A percentile compares a stretch with the other conserved stretches of the same genome.
phyloP scores from a whole-genome alignment of 2,329 filamentous ascomycete species.

The Aspergillus costaricaensis region DNA sequence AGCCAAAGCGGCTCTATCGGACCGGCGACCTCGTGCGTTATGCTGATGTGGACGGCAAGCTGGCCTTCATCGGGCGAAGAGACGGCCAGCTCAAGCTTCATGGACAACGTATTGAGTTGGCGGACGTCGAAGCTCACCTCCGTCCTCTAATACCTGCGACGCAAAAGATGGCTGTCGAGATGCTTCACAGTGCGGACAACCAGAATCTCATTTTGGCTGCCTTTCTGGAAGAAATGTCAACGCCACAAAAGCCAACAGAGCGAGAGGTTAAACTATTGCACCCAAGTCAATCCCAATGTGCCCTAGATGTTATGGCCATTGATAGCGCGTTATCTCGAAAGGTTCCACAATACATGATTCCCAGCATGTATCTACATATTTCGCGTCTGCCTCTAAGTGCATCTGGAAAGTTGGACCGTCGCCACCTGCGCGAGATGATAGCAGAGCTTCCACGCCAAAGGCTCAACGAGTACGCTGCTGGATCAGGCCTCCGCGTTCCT shows the following conservation, averaged over 20 bases:
- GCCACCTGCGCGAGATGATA: not conserved
- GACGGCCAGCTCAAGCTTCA: not conserved
- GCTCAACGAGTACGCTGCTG: not conserved
- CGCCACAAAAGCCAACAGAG: not conserved
- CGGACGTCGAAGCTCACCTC: not conserved
- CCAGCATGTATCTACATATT: not conserved
- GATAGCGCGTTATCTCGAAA: not conserved
- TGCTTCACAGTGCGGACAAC: not conserved
- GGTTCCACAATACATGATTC: not conserved
- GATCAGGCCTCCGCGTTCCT: constrained; percentile 36
- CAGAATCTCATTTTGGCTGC: not conserved
- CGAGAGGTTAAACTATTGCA: not conserved
- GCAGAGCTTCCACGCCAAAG: not conserved
- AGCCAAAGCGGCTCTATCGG: not conserved
- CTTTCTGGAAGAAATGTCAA: not conserved
- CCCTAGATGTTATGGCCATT: not conserved
- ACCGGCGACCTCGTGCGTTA: not conserved
- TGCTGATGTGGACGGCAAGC: not conserved
- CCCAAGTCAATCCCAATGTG: not conserved
- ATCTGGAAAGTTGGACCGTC: not conserved
- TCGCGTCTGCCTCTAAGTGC: not conserved
- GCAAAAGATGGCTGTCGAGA: not conserved
- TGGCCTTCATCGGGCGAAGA: not conserved
- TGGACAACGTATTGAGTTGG: not conserved
- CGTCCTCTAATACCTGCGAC: not conserved